Conservation (phyloP, 129 eudicot species). For the Solidago caesia region DNA sequence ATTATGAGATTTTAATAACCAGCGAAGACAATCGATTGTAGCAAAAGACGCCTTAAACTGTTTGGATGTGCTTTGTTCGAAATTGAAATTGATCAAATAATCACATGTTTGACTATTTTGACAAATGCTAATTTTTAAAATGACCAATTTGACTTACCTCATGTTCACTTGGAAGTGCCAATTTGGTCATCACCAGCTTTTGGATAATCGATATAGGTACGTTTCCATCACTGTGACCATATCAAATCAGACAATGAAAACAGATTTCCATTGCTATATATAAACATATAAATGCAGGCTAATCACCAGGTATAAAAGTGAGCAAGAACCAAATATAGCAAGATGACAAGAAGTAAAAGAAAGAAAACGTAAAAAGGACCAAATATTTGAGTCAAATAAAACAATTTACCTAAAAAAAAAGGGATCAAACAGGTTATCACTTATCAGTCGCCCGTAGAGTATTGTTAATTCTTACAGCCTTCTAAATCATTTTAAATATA, state of each 20-base stretch:
- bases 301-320: not conserved
- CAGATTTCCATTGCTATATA: not conserved
- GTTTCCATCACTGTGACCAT: constrained; percentile 61
- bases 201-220: constrained; percentile 71
- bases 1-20: not conserved
- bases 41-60: not conserved
- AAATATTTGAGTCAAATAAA: not conserved
- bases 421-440: not conserved
- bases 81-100: not conserved
- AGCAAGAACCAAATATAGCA: not conserved
- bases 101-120: not conserved
- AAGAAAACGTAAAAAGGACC: not conserved
- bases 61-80: not conserved
- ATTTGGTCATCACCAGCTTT: constrained; percentile 69
- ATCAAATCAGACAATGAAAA: constrained; percentile 9
- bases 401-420: not conserved
- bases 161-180: constrained; percentile 74
- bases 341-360: not conserved
- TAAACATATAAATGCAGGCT: not conserved
- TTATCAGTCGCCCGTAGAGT: not conserved
- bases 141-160: constrained; percentile 50
- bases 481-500: not conserved
- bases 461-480: not conserved
- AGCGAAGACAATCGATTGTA: not conserved
- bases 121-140: not conserved